Evolutionary conservation across 257 asterid species (phyloP).

Genomic region (Primulina eburnea): DNA sequence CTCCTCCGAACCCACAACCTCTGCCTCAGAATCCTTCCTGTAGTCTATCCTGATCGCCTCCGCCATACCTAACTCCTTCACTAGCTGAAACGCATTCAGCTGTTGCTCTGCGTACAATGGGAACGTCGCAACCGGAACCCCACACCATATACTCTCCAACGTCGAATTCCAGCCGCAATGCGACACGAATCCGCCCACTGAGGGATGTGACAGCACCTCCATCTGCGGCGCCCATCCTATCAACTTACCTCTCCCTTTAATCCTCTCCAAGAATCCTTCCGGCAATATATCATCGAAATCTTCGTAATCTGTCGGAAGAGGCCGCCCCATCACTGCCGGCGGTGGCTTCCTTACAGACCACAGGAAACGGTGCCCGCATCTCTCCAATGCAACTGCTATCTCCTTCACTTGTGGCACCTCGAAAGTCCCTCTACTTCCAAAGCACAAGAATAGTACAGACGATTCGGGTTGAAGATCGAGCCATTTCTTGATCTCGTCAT

Average conservation of each 20-base stretch:
- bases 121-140: neutral
- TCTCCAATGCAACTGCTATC: slow-evolving; percentile 25
- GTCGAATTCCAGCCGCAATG: slow-evolving; percentile 16
- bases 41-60: neutral
- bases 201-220: slow-evolving; percentile 14
- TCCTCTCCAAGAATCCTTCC: slow-evolving; percentile 14
- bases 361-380: slow-evolving; percentile 24
- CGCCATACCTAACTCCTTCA: neutral
- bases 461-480: neutral
- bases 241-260: neutral
- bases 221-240: slow-evolving; percentile 23
- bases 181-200: slow-evolving; percentile 20
- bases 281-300: neutral
- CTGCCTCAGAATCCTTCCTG: neutral
- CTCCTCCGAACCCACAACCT: neutral
- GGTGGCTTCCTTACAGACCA: slow-evolving; percentile 23
- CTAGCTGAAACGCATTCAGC: neutral
- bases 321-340: neutral
- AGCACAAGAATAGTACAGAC: slow-evolving; percentile 19
- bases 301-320: neutral
- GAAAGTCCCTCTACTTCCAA: slow-evolving; percentile 18
- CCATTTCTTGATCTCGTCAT: slow-evolving; percentile 11
- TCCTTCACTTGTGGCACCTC: slow-evolving; percentile 22
- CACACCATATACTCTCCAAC: neutral
- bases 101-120: neutral